phyloP scores from a whole-genome alignment of 495 filamentous ascomycete species.

The Xylaria venustula region DNA sequence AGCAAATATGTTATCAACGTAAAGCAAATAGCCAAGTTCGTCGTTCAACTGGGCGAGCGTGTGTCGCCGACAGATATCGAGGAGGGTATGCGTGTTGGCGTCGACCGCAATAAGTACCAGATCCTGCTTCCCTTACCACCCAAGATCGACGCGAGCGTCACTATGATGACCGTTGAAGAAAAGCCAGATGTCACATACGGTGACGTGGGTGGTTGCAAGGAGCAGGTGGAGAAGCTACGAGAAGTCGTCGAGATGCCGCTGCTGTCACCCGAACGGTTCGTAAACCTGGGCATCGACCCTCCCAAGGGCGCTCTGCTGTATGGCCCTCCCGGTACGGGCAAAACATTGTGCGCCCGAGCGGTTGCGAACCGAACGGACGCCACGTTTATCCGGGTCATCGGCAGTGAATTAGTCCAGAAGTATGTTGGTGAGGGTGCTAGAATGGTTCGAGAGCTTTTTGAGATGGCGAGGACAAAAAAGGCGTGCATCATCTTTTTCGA shows the following conservation, averaged over 20 bases:
- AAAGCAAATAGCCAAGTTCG: constrained; percentile 99
- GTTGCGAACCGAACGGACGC: constrained; percentile 97
- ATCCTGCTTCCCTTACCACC: constrained; percentile 95
- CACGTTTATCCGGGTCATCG: constrained; percentile 98
- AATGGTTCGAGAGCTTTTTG: constrained; percentile 98
- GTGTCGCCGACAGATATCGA: constrained; percentile 99
- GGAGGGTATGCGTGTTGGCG: constrained; percentile 97
- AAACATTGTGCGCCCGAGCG: constrained; percentile 95
- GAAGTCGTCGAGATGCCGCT: constrained; percentile 99
- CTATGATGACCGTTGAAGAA: constrained; percentile 99
- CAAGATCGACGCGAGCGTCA: constrained; percentile 98
- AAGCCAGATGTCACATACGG: constrained; percentile 99
- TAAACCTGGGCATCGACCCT: constrained; percentile 95
- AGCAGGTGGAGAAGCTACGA: constrained; percentile 97
- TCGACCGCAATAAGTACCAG: constrained; percentile 98
- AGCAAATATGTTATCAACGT: constrained; percentile 99
- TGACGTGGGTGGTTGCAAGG: constrained; percentile 98
- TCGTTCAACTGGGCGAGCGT: constrained; percentile 95
- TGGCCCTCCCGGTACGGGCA: constrained; percentile 94
- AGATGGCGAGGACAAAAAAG: constrained; percentile 99
- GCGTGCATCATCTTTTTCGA: constrained; percentile 99
- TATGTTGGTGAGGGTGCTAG: constrained; percentile 97
- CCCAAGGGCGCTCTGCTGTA: constrained; percentile 97
- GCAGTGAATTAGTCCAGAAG: constrained; percentile 95
- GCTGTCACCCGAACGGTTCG: constrained; percentile 93